A percentile compares a stretch with the other conserved stretches of the same genome.
Evolutionary conservation across 768 basidiomycete species (phyloP).

Genomic region (Tulasnella sp.): DNA sequence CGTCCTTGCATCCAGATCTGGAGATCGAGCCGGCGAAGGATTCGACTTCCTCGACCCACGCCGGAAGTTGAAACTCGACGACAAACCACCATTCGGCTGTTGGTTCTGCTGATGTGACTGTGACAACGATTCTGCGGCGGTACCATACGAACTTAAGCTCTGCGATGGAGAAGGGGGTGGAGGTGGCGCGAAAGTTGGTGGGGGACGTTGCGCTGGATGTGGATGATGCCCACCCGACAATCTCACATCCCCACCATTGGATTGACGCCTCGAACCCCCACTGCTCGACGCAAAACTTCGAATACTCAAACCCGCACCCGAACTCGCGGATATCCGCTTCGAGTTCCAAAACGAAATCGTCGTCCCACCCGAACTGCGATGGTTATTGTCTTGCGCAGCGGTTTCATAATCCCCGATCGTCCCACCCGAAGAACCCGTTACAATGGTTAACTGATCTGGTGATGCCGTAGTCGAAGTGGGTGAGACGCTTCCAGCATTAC

Average conservation of each 20-base stretch:
- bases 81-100: not conserved
- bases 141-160: not conserved
- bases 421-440: not conserved
- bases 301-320: conserved; percentile 11
- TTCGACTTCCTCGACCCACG: not conserved
- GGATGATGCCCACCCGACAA: not conserved
- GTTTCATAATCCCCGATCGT: not conserved
- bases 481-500: too few species aligned
- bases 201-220: conserved; percentile 2
- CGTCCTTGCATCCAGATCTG: not conserved
- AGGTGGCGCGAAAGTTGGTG: conserved; percentile 8
- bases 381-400: not conserved
- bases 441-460: too few species aligned
- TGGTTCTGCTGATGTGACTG: not conserved
- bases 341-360: conserved; percentile 6
- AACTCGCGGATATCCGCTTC: not conserved
- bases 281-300: conserved; percentile 8
- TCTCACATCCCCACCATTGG: not conserved
- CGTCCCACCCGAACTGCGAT: too few species aligned
- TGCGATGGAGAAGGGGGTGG: not conserved
- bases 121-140: not conserved
- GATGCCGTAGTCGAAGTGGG: too few species aligned
- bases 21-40: not conserved
- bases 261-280: not conserved
- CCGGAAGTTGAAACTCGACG: not conserved